Evolutionary conservation across 2,329 filamentous ascomycete species (phyloP).

Genomic region (Leptographium flavum): DNA sequence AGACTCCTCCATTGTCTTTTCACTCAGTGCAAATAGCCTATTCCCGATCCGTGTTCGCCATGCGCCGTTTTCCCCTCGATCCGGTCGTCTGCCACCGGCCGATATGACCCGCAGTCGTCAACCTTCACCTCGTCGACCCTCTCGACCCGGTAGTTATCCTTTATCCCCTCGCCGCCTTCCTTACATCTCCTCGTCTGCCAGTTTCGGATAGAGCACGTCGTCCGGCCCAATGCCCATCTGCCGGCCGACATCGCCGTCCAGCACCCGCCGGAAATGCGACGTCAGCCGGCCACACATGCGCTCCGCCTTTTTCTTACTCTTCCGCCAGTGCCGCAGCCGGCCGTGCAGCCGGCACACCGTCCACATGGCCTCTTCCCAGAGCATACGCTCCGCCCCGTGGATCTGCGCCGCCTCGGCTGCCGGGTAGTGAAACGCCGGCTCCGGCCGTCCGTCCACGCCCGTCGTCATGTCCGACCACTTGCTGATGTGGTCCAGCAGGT

Average conservation of each 20-base stretch:
- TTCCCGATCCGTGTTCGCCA: too few relatives aligned
- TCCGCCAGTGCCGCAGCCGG: constrained; percentile 9
- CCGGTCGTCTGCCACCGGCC: too few relatives aligned
- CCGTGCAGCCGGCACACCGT: constrained; percentile 16
- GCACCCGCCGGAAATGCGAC: constrained; percentile 1
- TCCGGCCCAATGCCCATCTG: constrained; percentile 2
- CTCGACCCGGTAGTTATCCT: too few relatives aligned
- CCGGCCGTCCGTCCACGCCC: constrained; percentile 12
- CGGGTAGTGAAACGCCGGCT: constrained; percentile 17
- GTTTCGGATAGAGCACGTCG: constrained; percentile 3
- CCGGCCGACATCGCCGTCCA: constrained; percentile 1
- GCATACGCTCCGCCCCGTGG: constrained; percentile 18
- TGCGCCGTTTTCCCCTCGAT: too few relatives aligned
- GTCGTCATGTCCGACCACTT: constrained; percentile 12
- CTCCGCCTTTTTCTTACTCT: neutral
- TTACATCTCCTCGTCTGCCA: neutral
- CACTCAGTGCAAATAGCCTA: too few relatives aligned
- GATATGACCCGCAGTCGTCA: too few relatives aligned
- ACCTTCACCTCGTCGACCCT: too few relatives aligned
- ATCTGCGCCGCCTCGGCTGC: constrained; percentile 14
- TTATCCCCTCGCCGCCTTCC: too few relatives aligned
- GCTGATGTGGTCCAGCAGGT: constrained; percentile 11
- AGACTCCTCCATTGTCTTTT: too few relatives aligned
- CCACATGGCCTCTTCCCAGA: constrained; percentile 19
- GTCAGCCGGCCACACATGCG: constrained; percentile 2